A percentile compares a stretch with the other conserved stretches of the same genome.
Evolutionary conservation across 805 yeast species (phyloP).

Genomic region (Candida tallmaniae): DNA sequence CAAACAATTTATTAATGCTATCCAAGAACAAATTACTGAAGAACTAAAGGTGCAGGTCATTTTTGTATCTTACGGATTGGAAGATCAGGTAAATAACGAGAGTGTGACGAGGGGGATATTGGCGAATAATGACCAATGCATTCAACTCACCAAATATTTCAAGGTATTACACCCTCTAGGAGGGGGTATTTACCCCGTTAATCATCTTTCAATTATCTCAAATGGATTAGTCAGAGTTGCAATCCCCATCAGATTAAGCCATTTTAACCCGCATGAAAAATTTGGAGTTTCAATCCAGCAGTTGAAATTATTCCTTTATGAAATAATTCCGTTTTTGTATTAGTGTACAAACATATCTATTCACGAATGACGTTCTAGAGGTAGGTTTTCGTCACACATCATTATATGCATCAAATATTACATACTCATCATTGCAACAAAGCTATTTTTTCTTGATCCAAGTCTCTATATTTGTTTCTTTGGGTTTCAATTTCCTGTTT

Average conservation of each 20-base stretch:
- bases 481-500: slow-evolving; percentile 39
- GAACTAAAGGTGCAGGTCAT: slow-evolving; percentile 1
- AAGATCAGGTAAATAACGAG: neutral
- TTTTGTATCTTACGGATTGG: slow-evolving; percentile 7
- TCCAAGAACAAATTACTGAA: slow-evolving; percentile 10
- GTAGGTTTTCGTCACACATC: too few species aligned
- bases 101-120: neutral
- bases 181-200: slow-evolving; percentile 33
- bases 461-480: slow-evolving; percentile 32
- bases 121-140: slow-evolving; percentile 16
- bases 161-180: slow-evolving; percentile 30
- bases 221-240: slow-evolving; percentile 8
- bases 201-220: slow-evolving; percentile 17
- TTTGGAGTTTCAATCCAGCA: slow-evolving; percentile 16
- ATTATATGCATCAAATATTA: too few species aligned
- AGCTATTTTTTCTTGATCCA: slow-evolving; percentile 40
- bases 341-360: slow-evolving; percentile 1
- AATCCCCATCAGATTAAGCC: slow-evolving; percentile 16
- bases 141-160: slow-evolving; percentile 18
- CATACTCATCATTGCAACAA: slow-evolving; percentile 27
- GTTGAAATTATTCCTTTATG: slow-evolving; percentile 8
- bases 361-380: too few species aligned
- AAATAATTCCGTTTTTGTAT: slow-evolving; percentile 4
- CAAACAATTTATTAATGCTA: slow-evolving; percentile 21
- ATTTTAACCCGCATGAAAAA: slow-evolving; percentile 16